Evolutionary conservation across 257 asterid species (phyloP).

Genomic region (Verbena officinalis): DNA sequence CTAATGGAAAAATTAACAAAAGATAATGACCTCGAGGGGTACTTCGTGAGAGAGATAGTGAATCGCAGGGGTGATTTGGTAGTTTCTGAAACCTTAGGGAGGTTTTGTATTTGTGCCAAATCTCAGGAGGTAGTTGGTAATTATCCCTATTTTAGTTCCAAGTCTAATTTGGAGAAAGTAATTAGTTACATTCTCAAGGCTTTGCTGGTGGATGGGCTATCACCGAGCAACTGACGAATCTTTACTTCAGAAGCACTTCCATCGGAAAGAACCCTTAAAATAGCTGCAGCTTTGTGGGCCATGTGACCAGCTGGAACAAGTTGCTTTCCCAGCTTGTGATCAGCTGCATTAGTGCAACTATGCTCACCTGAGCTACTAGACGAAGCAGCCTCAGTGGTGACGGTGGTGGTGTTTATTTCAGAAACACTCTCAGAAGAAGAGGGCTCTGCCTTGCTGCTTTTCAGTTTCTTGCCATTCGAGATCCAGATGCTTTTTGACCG

Average conservation of each 20-base stretch:
- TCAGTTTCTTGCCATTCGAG: slow-evolving; percentile 46
- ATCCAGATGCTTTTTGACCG: slow-evolving; percentile 63
- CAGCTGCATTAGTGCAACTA: slow-evolving; percentile 32
- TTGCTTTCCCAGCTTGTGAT: slow-evolving; percentile 40
- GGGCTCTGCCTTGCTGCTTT: slow-evolving; percentile 36
- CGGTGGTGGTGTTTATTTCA: slow-evolving; percentile 37
- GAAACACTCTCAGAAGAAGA: slow-evolving; percentile 41
- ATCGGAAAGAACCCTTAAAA: slow-evolving; percentile 56
- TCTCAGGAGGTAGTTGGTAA: too few relatives aligned
- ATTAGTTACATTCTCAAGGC: slow-evolving; percentile 89
- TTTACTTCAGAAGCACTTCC: slow-evolving; percentile 82
- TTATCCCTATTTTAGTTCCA: too few relatives aligned
- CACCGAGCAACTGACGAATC: slow-evolving; percentile 88
- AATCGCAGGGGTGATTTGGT: too few relatives aligned
- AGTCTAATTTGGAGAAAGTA: too few relatives aligned
- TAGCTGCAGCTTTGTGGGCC: slow-evolving; percentile 71
- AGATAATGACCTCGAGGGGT: too few relatives aligned
- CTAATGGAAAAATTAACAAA: too few relatives aligned
- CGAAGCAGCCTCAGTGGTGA: slow-evolving; percentile 46
- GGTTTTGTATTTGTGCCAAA: too few relatives aligned
- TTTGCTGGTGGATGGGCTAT: slow-evolving; percentile 98
- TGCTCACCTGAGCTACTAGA: slow-evolving; percentile 51
- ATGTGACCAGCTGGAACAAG: slow-evolving; percentile 54
- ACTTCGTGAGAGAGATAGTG: too few relatives aligned
- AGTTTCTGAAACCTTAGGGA: too few relatives aligned